Conservation (phyloP, 78 protist species). For the Dictyostelium brefeldianum region DNA sequence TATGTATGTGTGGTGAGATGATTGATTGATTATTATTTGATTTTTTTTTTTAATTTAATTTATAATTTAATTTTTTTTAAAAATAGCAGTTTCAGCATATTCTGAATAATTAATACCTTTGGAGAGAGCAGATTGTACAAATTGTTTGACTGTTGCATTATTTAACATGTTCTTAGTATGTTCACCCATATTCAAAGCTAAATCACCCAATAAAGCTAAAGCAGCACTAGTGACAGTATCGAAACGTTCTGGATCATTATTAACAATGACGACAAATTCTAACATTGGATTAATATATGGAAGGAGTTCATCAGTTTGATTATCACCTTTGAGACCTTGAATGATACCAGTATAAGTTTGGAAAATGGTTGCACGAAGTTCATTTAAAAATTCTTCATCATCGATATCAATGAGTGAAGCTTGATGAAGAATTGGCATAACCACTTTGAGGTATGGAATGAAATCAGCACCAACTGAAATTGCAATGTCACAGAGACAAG, state of each 20-base stretch:
- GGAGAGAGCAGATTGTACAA: slow-evolving; percentile 30
- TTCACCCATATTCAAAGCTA: slow-evolving; percentile 47
- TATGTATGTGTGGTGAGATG: too few species aligned
- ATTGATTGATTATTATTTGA: neutral
- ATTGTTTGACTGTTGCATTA: neutral
- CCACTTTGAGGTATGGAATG: slow-evolving; percentile 60
- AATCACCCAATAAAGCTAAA: slow-evolving; percentile 54
- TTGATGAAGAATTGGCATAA: slow-evolving; percentile 72
- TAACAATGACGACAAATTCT: slow-evolving; percentile 1
- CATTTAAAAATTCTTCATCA: slow-evolving; percentile 85
- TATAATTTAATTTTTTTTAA: slow-evolving; percentile 19
- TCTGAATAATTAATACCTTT: slow-evolving; percentile 15
- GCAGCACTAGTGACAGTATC: slow-evolving; percentile 30
- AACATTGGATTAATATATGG: slow-evolving; percentile 22
- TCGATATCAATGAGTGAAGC: slow-evolving; percentile 48
- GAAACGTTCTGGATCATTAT: slow-evolving; percentile 1
- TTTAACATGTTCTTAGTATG: neutral
- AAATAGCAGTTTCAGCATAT: slow-evolving; percentile 24
- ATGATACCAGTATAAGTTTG: slow-evolving; percentile 91
- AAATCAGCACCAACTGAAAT: slow-evolving; percentile 86
- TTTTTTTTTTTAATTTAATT: neutral
- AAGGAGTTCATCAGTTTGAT: slow-evolving; percentile 7
- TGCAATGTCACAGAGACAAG: slow-evolving; percentile 95
- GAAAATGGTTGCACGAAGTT: slow-evolving; percentile 85
- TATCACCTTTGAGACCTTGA: slow-evolving; percentile 85